Evolutionary conservation across 129 eudicot genomes (phyloP).

Genomic region (Deinandra increscens): DNA sequence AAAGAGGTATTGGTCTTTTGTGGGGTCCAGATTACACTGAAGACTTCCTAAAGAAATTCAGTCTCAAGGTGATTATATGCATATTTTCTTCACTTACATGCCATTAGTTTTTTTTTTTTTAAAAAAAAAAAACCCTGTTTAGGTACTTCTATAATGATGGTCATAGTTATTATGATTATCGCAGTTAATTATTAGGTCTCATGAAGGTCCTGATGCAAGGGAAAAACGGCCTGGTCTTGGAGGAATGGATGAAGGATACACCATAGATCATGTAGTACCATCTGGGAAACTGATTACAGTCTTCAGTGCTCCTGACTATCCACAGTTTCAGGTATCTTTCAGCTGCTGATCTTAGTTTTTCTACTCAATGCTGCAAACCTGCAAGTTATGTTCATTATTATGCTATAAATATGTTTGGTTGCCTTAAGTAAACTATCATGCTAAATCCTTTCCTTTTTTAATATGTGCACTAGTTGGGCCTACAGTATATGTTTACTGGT

Average conservation of each 20-base stretch:
- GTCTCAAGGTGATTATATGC: conserved; percentile 59
- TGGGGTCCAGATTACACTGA: conserved; percentile 99
- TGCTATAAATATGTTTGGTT: conserved; percentile 15
- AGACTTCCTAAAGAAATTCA: conserved; percentile 72
- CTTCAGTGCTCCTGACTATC: conserved; percentile 98
- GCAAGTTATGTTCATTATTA: conserved; percentile 9
- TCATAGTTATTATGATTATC: neutral
- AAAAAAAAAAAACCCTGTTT: no score
- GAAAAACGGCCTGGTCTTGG: conserved; percentile 85
- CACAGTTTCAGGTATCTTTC: conserved; percentile 83
- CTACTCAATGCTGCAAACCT: conserved; percentile 23
- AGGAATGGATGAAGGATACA: conserved; percentile 89
- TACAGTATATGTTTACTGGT: neutral
- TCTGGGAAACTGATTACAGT: conserved; percentile 91
- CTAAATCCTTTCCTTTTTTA: neutral
- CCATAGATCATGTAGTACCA: conserved; percentile 89
- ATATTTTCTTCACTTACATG: neutral
- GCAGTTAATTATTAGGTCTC: conserved; percentile 92
- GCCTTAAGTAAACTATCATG: neutral
- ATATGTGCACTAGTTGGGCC: neutral
- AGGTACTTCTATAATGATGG: neutral
- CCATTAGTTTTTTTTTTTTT: conserved; percentile 1
- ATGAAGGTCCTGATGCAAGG: conserved; percentile 99
- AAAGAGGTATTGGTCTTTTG: conserved; percentile 93
- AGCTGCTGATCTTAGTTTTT: neutral